Evolutionary conservation across 2,329 filamentous ascomycete species (phyloP).

Genomic region (Cercospora sp.): DNA sequence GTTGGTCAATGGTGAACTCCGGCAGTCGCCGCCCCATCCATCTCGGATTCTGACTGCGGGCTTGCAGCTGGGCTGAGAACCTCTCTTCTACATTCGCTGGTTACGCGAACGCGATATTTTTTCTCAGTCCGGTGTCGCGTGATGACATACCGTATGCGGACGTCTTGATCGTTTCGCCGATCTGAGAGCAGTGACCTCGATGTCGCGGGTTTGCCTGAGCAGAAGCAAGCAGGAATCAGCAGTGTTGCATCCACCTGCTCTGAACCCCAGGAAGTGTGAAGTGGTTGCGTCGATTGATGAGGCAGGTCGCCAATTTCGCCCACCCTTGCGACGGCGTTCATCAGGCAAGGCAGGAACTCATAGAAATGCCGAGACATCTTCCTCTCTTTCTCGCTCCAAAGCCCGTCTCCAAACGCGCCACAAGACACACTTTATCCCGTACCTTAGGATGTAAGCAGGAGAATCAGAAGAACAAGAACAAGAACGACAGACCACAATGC

Average conservation of each 20-base stretch:
- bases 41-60: neutral
- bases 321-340: no score
- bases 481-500: no score
- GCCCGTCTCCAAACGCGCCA: no score
- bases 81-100: neutral
- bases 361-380: no score
- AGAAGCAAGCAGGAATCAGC: neutral
- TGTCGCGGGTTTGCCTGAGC: neutral
- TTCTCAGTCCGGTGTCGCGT: neutral
- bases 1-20: constrained; percentile 1
- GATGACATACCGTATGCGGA: neutral
- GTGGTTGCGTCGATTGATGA: neutral
- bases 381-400: no score
- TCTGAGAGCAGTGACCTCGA: neutral
- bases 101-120: neutral
- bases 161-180: neutral
- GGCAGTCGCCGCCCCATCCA: neutral
- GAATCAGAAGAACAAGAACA: no score
- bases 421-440: no score
- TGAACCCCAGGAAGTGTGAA: neutral
- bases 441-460: no score
- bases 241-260: neutral
- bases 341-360: no score
- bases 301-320: no score
- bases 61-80: neutral